Conservation (phyloP, 257 asterid species). For the Orobanche coerulescens region DNA sequence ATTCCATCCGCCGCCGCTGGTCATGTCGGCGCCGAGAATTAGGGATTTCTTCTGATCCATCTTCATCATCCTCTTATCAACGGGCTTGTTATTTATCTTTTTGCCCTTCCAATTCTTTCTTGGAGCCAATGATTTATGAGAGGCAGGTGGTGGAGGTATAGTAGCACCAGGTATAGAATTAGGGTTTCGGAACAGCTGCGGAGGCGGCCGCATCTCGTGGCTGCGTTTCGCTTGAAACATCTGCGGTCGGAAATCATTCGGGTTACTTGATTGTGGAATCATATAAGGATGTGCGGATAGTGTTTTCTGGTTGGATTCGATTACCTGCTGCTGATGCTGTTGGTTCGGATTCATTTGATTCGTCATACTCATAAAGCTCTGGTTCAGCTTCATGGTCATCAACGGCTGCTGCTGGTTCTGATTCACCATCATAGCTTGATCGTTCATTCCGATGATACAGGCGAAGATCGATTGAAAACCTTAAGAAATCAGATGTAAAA, state of each 20-base stretch:
- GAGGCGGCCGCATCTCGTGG: conserved; percentile 59
- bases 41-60: conserved; percentile 33
- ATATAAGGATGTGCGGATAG: not conserved
- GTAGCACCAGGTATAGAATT: conserved; percentile 31
- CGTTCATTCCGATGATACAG: conserved; percentile 41
- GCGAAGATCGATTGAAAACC: conserved; percentile 17
- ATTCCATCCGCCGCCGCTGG: conserved; percentile 12
- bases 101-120: conserved; percentile 64
- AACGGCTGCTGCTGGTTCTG: conserved; percentile 34
- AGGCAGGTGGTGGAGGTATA: conserved; percentile 27
- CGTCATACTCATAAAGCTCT: conserved; percentile 32
- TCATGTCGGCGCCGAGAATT: conserved; percentile 20
- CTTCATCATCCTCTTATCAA: conserved; percentile 46
- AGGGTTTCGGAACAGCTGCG: conserved; percentile 52
- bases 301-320: conserved; percentile 2
- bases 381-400: conserved; percentile 41
- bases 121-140: conserved; percentile 47
- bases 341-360: conserved; percentile 32
- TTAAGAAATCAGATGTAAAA: not conserved
- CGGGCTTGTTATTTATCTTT: conserved; percentile 28
- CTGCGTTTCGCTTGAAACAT: conserved; percentile 50
- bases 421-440: conserved; percentile 51
- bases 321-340: conserved; percentile 57
- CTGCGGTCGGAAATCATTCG: conserved; percentile 24
- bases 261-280: not conserved